Evolutionary conservation across 306 rosid species (phyloP).

Genomic region (Delonix regia): DNA sequence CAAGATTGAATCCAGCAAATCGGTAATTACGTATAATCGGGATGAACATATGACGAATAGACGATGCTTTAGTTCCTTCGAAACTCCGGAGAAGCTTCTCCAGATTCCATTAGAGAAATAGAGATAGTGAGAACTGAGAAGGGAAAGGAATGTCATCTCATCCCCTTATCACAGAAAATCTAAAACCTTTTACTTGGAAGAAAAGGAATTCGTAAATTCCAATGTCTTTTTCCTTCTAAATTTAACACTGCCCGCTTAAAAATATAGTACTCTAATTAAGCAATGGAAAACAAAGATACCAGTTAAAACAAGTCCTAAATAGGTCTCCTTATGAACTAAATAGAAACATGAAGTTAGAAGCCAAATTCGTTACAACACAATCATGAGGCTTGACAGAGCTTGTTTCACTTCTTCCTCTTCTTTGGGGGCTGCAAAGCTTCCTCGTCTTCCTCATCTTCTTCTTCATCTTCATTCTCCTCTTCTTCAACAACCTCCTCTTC

Average conservation of each 20-base stretch:
- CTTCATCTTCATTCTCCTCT: too few relatives aligned
- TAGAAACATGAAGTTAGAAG: slow-evolving; percentile 11
- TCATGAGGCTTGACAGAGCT: slow-evolving; percentile 41
- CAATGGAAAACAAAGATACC: slow-evolving; percentile 47
- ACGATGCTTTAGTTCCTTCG: too few relatives aligned
- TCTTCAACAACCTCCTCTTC: too few relatives aligned
- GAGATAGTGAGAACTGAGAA: too few relatives aligned
- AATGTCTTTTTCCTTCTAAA: slow-evolving; percentile 20
- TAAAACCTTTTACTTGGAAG: neutral
- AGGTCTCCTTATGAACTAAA: slow-evolving; percentile 52
- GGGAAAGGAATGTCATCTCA: too few relatives aligned
- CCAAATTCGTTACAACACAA: slow-evolving; percentile 41
- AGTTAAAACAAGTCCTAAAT: slow-evolving; percentile 54
- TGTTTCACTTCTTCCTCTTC: slow-evolving; percentile 80
- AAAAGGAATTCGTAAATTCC: neutral
- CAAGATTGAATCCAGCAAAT: too few relatives aligned
- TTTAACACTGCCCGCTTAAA: slow-evolving; percentile 46
- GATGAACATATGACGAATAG: too few relatives aligned
- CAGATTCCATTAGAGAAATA: too few relatives aligned
- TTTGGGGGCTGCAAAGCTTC: slow-evolving; percentile 79
- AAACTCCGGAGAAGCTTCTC: too few relatives aligned
- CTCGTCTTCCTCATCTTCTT: too few relatives aligned
- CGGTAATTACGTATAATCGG: too few relatives aligned
- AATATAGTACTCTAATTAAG: slow-evolving; percentile 58
- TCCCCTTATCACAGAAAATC: too few relatives aligned